phyloP scores from a whole-genome alignment of 768 basidiomycete genomes.

The Trichaptum fuscoviolaceum region DNA sequence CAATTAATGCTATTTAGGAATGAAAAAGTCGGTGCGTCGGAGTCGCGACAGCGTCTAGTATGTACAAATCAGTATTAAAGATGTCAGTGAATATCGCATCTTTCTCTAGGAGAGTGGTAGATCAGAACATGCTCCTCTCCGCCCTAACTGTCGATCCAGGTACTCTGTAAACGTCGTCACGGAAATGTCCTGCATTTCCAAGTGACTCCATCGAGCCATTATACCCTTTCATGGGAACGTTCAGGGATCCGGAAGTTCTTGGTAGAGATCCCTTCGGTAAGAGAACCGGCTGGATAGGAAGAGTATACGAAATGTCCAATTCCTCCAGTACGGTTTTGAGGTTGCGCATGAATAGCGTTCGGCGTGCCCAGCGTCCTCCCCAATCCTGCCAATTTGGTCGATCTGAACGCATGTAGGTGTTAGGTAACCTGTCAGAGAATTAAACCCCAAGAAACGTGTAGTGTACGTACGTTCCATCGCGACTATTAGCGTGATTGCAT shows the following conservation, averaged over 20 bases:
- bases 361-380: slow-evolving; percentile 73
- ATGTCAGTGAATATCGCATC: not conserved
- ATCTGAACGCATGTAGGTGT: slow-evolving; percentile 48
- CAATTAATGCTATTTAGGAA: too few relatives aligned
- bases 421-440: slow-evolving; percentile 4
- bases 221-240: slow-evolving; percentile 4
- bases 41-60: too few relatives aligned
- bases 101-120: not conserved
- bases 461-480: slow-evolving; percentile 62
- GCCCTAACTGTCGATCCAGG: slow-evolving; percentile 45
- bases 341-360: slow-evolving; percentile 71
- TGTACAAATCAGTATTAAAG: not conserved
- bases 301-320: slow-evolving; percentile 62
- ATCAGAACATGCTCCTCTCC: not conserved
- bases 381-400: slow-evolving; percentile 85
- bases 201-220: not conserved
- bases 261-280: slow-evolving; percentile 29
- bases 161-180: slow-evolving; percentile 24
- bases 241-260: slow-evolving; percentile 5
- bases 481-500: slow-evolving; percentile 59
- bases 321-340: slow-evolving; percentile 69
- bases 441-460: not conserved
- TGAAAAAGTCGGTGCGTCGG: too few relatives aligned
- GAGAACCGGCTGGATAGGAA: slow-evolving; percentile 70
- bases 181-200: not conserved